phyloP scores from a whole-genome alignment of 108 stramenopile genomes.

The Nannochloropsis oceanica region DNA sequence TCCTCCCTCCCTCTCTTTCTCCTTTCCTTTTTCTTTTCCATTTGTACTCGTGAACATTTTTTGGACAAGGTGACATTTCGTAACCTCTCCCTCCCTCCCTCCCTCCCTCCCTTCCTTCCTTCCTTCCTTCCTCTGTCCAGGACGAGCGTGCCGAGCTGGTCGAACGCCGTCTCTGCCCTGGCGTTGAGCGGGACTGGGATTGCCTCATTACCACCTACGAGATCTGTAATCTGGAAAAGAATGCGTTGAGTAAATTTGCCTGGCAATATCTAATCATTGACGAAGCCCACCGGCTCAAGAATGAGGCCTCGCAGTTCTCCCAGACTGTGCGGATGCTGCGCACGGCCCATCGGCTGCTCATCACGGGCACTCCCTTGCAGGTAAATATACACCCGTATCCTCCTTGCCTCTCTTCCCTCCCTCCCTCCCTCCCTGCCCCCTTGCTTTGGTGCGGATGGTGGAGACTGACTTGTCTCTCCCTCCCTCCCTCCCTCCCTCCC shows the following conservation, averaged over 20 bases:
- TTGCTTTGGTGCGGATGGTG: not conserved
- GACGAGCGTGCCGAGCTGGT: slow-evolving; percentile 31
- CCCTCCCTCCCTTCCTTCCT: not conserved
- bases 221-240: slow-evolving; percentile 70
- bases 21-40: not conserved
- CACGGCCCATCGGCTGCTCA: slow-evolving; percentile 70
- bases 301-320: slow-evolving; percentile 52
- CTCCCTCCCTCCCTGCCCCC: not conserved
- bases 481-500: not conserved
- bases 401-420: not conserved
- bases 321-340: slow-evolving; percentile 70
- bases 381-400: not conserved
- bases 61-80: too few relatives aligned
- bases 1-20: not conserved
- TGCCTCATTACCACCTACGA: slow-evolving; percentile 95
- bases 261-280: slow-evolving; percentile 97
- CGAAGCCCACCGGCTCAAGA: slow-evolving; percentile 96
- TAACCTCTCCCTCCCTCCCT: too few relatives aligned
- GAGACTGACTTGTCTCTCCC: slow-evolving; percentile 1
- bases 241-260: slow-evolving; percentile 57
- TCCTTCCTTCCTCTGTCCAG: not conserved
- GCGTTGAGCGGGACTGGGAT: slow-evolving; percentile 60
- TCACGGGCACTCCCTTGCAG: slow-evolving; percentile 98
- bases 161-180: slow-evolving; percentile 11
- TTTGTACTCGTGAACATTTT: too few relatives aligned